Base-by-base conservation (phyloP, 805 yeast genomes). In the Saccharomycopsis amapae region DNA sequence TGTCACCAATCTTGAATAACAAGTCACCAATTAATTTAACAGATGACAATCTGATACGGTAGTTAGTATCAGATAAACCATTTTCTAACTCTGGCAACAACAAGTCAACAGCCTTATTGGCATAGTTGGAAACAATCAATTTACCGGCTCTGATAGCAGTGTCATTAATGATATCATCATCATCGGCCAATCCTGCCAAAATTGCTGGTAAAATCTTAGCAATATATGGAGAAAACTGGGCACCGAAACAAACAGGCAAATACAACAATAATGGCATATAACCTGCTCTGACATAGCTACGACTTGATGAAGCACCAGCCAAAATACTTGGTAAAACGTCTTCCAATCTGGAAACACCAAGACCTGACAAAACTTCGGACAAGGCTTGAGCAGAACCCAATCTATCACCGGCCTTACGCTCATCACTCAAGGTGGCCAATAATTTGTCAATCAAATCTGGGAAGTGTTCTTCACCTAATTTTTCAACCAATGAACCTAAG, bases 331-430 rank as follows among this genome's bases (percentile, higher is more conserved):
- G 98, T 49, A 93, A 67, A 58, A 89, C 64, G 58, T 88, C 97
- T 55, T 93, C 98, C 60, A 93, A 73, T 58, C 88, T 88, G 52
- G 78, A 64, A 40, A 87, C 64, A 56, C 99, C 98, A 44, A 93
- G 73, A 53, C 98, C 98, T 57, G 86, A 81, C 45, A 88, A 76
- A 52, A 93, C 95, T 65, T 93, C 99, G 15, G 96, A 78, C 46
- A 93, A 73, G 2, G 96, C 97, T 68, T 93, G 98, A 0, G 97
- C 98, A 42, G 96, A 84, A 48, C 99, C 99, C 49, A 93, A 74
- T 54, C 96, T 78, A 60, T 93, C 97, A 50, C 97, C 97, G 6
- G 87, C 75, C 58, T 78, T 81, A 13, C 72, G 51, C 51, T 81
- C 87, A 59, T 89, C 96, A 57, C 79, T 75, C 50, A 93, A 72